Evolutionary conservation across 139 green algal species (phyloP).

Genomic region (Chlorella sp.): DNA sequence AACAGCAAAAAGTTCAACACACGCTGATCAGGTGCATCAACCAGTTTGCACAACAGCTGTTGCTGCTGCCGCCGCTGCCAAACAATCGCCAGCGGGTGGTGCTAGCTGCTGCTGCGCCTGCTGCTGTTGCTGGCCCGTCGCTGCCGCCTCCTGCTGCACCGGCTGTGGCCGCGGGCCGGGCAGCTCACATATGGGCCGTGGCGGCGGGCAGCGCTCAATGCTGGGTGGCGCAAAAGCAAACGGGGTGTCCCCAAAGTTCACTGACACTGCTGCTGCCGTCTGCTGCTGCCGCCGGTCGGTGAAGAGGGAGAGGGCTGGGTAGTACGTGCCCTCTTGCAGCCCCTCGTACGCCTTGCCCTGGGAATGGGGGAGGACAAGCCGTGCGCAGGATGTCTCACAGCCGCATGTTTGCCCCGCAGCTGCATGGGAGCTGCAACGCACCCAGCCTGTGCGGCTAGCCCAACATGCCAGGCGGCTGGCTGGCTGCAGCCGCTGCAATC

Average conservation of each 20-base stretch:
- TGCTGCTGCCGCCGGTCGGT: conserved; percentile 65
- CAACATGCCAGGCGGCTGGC: too few species aligned
- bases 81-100: too few species aligned
- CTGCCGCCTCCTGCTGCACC: not conserved
- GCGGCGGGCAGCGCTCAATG: conserved; percentile 37
- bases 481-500: too few species aligned
- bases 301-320: conserved; percentile 82
- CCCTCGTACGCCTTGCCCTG: conserved; percentile 41
- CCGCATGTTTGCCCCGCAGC: too few species aligned
- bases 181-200: conserved; percentile 40
- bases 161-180: not conserved
- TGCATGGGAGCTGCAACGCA: too few species aligned
- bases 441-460: too few species aligned
- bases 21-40: too few species aligned
- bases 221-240: conserved; percentile 20
- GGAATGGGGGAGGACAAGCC: not conserved
- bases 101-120: not conserved
- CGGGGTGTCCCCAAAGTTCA: conserved; percentile 80
- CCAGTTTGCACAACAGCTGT: not conserved
- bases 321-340: conserved; percentile 87
- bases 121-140: not conserved
- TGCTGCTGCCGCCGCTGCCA: not conserved
- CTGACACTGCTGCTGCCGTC: conserved; percentile 62
- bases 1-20: too few species aligned
- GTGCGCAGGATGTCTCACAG: too few species aligned